These are phyloP conservation scores for Clathrospora elynae DNA, from an alignment of 2,329 filamentous ascomycete genomes.

Conservation along the genomic window DNA sequence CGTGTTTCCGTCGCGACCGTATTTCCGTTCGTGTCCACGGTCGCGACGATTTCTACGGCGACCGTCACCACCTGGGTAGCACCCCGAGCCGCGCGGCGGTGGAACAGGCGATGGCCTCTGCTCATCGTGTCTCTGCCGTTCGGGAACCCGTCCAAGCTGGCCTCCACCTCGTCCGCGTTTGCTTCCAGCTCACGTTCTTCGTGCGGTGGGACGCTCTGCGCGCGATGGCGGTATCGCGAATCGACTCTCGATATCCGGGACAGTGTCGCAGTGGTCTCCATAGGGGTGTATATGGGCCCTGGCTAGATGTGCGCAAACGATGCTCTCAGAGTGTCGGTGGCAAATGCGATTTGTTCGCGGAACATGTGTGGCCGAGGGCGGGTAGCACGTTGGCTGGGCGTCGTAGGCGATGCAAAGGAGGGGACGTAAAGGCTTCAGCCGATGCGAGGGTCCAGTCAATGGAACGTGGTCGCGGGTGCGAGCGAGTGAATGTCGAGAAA, in stretches of 20 bases:
- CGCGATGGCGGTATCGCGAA: constrained; percentile 30
- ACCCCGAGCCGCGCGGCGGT: constrained; percentile 36
- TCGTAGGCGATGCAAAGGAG: constrained; percentile 35
- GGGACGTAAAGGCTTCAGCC: constrained; percentile 38
- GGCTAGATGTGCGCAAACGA: constrained; percentile 24
- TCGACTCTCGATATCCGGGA: constrained; percentile 33
- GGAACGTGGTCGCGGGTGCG: constrained; percentile 28
- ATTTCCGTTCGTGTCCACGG: constrained; percentile 38
- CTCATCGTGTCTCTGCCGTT: constrained; percentile 36
- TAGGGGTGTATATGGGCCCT: constrained; percentile 22
- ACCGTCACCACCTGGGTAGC: constrained; percentile 32
- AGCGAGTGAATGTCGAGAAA: constrained; percentile 46
- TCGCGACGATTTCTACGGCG: constrained; percentile 38
- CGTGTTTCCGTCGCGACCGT: constrained; percentile 33
- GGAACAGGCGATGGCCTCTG: constrained; percentile 40
- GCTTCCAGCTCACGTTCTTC: constrained; percentile 4
- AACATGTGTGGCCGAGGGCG: constrained; percentile 40
- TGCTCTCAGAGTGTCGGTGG: constrained; percentile 30
- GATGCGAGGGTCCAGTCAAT: constrained; percentile 45
- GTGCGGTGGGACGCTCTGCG: constrained; percentile 18
- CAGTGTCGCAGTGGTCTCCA: constrained; percentile 35
- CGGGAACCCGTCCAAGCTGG: constrained; percentile 22
- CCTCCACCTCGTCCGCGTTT: constrained; percentile 20
- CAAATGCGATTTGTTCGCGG: constrained; percentile 23
- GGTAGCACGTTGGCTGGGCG: constrained; percentile 31